Evolutionary conservation across 2,329 filamentous ascomycete species (phyloP).

Genomic region (Talaromyces sp.): DNA sequence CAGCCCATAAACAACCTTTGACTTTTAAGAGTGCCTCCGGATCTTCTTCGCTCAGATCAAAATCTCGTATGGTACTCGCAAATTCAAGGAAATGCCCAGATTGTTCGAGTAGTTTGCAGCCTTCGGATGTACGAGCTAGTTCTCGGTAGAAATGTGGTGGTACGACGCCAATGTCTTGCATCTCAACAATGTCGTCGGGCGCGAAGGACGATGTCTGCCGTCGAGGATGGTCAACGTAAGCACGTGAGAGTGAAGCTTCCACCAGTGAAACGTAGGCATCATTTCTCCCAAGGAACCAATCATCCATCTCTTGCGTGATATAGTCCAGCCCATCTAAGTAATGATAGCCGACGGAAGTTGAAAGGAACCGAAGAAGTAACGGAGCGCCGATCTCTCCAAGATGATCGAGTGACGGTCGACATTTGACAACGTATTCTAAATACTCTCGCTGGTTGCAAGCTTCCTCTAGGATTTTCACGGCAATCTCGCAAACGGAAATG

Average conservation of each 20-base stretch:
- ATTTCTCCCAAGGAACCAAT: constrained; percentile 96
- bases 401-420: constrained; percentile 87
- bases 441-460: constrained; percentile 89
- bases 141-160: constrained; percentile 98
- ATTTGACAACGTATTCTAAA: constrained; percentile 94
- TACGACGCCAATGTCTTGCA: constrained; percentile 57
- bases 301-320: constrained; percentile 99
- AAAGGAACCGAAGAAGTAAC: constrained; percentile 83
- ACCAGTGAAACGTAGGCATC: constrained; percentile 93
- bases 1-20: constrained; percentile 95
- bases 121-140: constrained; percentile 84
- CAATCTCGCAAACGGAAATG: constrained; percentile 90
- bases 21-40: constrained; percentile 82
- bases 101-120: constrained; percentile 79
- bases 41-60: constrained; percentile 79
- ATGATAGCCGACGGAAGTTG: constrained; percentile 94
- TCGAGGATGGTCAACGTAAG: constrained; percentile 57
- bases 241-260: constrained; percentile 87
- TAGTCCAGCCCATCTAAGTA: constrained; percentile 96
- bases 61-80: constrained; percentile 77
- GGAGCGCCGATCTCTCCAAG: constrained; percentile 95
- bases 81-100: constrained; percentile 98
- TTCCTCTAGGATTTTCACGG: constrained; percentile 95
- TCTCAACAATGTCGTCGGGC: constrained; percentile 55
- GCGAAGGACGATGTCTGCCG: constrained; percentile 40